A percentile compares a stretch with the other conserved stretches of the same genome.
Evolutionary conservation across 768 basidiomycete species (phyloP).

Genomic region (Ramaria sp.): DNA sequence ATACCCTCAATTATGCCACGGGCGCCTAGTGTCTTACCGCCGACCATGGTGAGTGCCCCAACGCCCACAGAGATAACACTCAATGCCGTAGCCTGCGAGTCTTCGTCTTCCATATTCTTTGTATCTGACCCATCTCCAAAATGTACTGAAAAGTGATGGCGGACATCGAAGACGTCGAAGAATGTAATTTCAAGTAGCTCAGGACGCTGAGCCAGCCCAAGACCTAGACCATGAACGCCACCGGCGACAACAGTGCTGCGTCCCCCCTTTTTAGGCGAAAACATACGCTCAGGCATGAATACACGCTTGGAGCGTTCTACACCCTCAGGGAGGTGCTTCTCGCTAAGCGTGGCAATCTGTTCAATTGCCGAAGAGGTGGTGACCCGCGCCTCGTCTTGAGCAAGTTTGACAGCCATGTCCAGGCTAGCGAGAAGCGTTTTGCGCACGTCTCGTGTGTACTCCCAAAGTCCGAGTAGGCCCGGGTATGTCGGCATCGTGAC

Average conservation of each 20-base stretch:
- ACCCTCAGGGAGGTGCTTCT: conserved; percentile 66
- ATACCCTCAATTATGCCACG: conserved; percentile 70
- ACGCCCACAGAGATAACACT: conserved; percentile 67
- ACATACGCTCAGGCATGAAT: conserved; percentile 99
- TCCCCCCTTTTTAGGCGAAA: conserved; percentile 36
- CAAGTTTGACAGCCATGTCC: conserved; percentile 66
- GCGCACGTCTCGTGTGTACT: conserved; percentile 76
- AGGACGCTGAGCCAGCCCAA: conserved; percentile 65
- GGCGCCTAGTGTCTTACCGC: conserved; percentile 69
- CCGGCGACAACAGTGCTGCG: conserved; percentile 59
- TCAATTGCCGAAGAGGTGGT: conserved; percentile 57
- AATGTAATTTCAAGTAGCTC: conserved; percentile 75
- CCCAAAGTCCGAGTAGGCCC: conserved; percentile 73
- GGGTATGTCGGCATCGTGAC: conserved; percentile 70
- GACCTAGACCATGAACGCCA: conserved; percentile 68
- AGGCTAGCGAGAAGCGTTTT: conserved; percentile 63
- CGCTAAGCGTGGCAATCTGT: conserved; percentile 56
- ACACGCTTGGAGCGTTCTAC: conserved; percentile 75
- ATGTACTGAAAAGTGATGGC: conserved; percentile 64
- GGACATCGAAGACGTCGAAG: conserved; percentile 79
- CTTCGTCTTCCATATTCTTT: conserved; percentile 24
- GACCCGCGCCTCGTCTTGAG: conserved; percentile 75
- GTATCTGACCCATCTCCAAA: conserved; percentile 39
- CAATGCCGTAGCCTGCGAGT: conserved; percentile 49
- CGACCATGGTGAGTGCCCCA: conserved; percentile 83